Evolutionary conservation across 1,139 yeast species (phyloP), one percentile per base, ranked within the genome.

Genomic region (Saccharomyces uvarum): DNA sequence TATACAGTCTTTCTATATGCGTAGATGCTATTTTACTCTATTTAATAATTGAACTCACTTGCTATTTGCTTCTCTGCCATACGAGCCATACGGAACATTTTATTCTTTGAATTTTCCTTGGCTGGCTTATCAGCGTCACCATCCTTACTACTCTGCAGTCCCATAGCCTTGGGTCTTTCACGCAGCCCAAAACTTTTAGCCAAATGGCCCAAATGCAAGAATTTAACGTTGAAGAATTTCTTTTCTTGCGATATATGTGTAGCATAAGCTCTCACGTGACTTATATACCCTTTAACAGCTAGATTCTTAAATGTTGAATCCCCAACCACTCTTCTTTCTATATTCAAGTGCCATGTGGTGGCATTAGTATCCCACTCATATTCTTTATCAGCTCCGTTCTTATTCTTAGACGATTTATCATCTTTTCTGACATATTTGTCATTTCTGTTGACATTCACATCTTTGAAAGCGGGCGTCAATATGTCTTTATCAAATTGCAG

Each of bases 211-310:
- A 95, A 75, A 76, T 93, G 99, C 57, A 95, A 74, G 46, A 78
- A 74, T 64, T 86, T 87, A 32, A 93, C 83, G 65, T 88, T 90
- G 75, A 93, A 93, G 59, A 79, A 82, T 48, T 77, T 79, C 65
- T 93, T 80, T 70, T 95, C 99, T 1, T 82, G 67, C 0, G 91
- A 75, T 58, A 89, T 80, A 74, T 93, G 99, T 0, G 99, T 93
- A n/a, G 99, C 89, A 68, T 93, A 93, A 0, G 99, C 99, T 66
- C 98, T 79, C 47, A 93, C 77, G 70, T 93, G 98, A 58, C 96
- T 86, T 8, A 87, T 82, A 67, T 88, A 93, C 1, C 88, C 98
- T 63, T 83, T 81, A 14, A 80, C 78, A 0, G 96, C 96, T 14
- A 76, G 66, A 24, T 80, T 82, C 54, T 83, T 85, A 11, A 79